These are phyloP conservation scores for Orobanche coerulescens DNA, from an alignment of 257 asterid species.

Conservation along the genomic window DNA sequence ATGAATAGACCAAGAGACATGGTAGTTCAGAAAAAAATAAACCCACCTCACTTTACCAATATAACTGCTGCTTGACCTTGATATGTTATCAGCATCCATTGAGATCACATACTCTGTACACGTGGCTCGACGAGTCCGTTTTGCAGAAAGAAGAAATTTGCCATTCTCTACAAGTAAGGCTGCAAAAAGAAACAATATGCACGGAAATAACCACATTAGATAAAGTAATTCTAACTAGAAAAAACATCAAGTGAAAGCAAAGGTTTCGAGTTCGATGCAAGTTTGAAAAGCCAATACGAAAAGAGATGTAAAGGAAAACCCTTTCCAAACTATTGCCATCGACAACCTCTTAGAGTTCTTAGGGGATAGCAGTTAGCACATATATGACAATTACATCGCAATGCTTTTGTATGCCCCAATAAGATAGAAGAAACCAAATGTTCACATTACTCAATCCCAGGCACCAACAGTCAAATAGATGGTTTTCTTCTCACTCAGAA, in stretches of 20 bases:
- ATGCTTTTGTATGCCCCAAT: too few species aligned
- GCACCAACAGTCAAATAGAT: too few species aligned
- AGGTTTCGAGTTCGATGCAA: too few species aligned
- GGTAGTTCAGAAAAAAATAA: neutral
- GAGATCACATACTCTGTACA: slow-evolving; percentile 84
- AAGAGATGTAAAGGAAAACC: too few species aligned
- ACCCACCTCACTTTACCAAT: slow-evolving; percentile 77
- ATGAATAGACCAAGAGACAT: neutral
- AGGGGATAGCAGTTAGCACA: too few species aligned
- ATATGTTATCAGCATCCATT: slow-evolving; percentile 62
- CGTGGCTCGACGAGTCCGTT: slow-evolving; percentile 64
- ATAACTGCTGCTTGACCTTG: slow-evolving; percentile 60
- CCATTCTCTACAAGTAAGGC: slow-evolving; percentile 84
- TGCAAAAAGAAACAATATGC: slow-evolving; percentile 20
- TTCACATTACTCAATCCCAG: too few species aligned
- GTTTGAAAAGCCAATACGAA: too few species aligned
- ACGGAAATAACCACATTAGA: neutral
- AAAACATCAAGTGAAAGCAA: neutral
- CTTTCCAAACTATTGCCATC: too few species aligned
- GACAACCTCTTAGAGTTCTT: too few species aligned
- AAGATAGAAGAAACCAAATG: too few species aligned
- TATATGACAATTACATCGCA: too few species aligned
- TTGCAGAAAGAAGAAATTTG: slow-evolving; percentile 85
- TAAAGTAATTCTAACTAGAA: neutral
- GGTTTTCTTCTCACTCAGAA: too few species aligned